Evolutionary conservation across 2,329 filamentous ascomycete genomes (phyloP), one percentile per base, ranked within the genome.

Genomic region (Fusarium lateritium): DNA sequence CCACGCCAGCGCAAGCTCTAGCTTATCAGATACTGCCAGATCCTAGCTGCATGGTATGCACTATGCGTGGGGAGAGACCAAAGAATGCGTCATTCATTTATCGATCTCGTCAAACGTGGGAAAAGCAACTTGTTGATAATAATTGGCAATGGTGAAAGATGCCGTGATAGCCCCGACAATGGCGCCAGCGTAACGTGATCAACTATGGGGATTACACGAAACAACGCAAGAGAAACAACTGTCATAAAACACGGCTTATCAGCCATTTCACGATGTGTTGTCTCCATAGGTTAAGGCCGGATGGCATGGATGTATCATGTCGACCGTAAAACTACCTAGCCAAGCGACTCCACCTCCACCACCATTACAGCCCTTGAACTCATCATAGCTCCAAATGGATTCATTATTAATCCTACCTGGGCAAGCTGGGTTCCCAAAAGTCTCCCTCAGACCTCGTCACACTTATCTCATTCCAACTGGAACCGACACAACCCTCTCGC

Each of bases 1-100:
- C 44, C 52, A 67, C 38, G 50, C 67, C 58, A 58, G 63, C 65
- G 39, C 31, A 47, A 31, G 53, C 53, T 64, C 28, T 64, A 69
- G 67, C 66, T 69, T 69, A 70, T 64, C 67, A 64, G 57, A 59
- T 67, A 70, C 42, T 65, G 40, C 53, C 36, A 65, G 67, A 68
- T 70, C 63, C 65, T 56, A 65, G 54, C 57, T 61, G 54, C 51
- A 70, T 67, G 44, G 34, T 22, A 52, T 65, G 61, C 49, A 45
- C 28, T 31, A 31, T 31, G 10, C 28, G 28, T 31, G 28, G 28
- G 28, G 43, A 39, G 34, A 31, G 53, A 40, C 19, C 42, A 57
- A 26, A 39, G 44, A 54, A 55, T 70, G 67, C 67, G 67, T 70
- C 67, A 70, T 70, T 50, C 67, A 70, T 57, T 55, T 44, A 50